Base-by-base conservation (phyloP, 2,329 filamentous ascomycete species). In the Arthrobotrys megalospora region DNA sequence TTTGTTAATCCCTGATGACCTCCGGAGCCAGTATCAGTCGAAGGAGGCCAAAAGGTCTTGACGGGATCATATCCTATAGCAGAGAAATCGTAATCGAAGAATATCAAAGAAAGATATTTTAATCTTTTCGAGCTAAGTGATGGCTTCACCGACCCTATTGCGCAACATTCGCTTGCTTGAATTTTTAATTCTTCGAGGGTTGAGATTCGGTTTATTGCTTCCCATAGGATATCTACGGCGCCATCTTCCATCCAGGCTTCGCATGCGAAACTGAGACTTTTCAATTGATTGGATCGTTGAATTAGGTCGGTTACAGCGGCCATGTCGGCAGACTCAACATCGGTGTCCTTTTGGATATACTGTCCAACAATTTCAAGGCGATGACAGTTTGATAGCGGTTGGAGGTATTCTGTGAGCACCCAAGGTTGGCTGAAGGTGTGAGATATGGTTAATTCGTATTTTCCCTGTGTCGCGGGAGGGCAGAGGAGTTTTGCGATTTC, bases 391-490 rank as follows among this genome's bases (percentile, higher is more conserved):
- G 52, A 55, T 19, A 55, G 3, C 8, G 28, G 28, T 38, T 38
- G 5, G 7, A 55, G 32, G n/a, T 36, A 55, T 2, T 16, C 12
- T 19, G 11, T 19, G 3, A 55, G 28, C 1, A 8, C 7, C 14
- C 7, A 19, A 5, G 52, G n/a, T 16, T n/a, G 3, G 16, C n/a
- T 19, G 11, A 36, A 36, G 32, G 1, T 55, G 6, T 19, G 8
- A 12, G 52, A 55, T 36, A 55, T 14, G 11, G 28, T 55, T 1
- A 55, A 38, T 14, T 55, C 52, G n/a, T 55, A 55, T 16, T 55
- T 38, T 28, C 21, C 36, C n/a, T 11, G 5, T 3, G 14, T 38
- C 2, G 32, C n/a, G 16, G 52, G 32, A 36, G n/a, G 8, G 8
- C 24, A 38, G n/a, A 55, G 8, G 1, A 55, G 14, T 36, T 38